Percentiles rank a stretch among this genome's conserved stretches.
Evolutionary conservation across 306 rosid genomes (phyloP).

Genomic region (Lathyrus tuberosus): DNA sequence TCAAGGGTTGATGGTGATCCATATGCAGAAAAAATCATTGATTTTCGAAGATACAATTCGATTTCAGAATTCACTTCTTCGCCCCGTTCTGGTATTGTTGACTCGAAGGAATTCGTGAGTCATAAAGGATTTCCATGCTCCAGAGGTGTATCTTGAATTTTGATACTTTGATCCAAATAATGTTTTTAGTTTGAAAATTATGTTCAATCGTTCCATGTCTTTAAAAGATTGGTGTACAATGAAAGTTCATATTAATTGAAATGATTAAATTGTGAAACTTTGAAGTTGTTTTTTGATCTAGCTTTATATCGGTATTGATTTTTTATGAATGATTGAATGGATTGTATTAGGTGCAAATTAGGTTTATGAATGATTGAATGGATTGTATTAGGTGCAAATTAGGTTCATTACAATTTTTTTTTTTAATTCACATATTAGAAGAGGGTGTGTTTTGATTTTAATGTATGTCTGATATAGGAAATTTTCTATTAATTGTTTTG

Average conservation of each 20-base stretch:
- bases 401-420: background rate
- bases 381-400: background rate
- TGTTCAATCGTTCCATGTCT: background rate
- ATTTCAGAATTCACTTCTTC: conserved; percentile 30
- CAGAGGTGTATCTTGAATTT: conserved; percentile 11
- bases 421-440: background rate
- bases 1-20: conserved; percentile 7
- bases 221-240: background rate
- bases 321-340: background rate
- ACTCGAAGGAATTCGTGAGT: conserved; percentile 32
- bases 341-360: background rate
- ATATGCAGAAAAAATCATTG: background rate
- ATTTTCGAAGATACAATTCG: conserved; percentile 32
- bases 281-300: background rate
- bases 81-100: background rate
- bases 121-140: conserved; percentile 24
- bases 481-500: background rate
- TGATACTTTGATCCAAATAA: background rate
- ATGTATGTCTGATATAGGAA: background rate
- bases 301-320: background rate
- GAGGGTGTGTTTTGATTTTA: background rate
- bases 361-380: too few species aligned
- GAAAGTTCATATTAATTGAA: background rate
- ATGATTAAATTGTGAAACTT: background rate
- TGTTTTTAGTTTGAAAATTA: background rate